Evolutionary conservation across 495 filamentous ascomycete species (phyloP).

Genomic region (Penicillium argentinense): DNA sequence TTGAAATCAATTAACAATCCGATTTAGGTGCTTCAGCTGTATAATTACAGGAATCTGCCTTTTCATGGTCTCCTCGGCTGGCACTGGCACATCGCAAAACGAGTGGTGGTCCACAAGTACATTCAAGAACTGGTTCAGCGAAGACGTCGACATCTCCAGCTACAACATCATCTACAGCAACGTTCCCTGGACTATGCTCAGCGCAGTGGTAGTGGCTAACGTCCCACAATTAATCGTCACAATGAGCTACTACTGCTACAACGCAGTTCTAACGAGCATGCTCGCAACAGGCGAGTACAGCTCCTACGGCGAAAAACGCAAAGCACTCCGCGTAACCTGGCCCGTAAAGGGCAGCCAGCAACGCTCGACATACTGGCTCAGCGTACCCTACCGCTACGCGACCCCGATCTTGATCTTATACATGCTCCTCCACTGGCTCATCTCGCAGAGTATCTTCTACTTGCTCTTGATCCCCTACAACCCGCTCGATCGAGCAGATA

Average conservation of each 20-base stretch:
- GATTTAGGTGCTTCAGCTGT: not conserved
- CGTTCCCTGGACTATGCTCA: not conserved
- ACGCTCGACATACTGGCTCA: constrained; percentile 40
- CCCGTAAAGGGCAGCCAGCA: constrained; percentile 40
- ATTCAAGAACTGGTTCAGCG: constrained; percentile 1
- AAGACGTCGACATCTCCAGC: not conserved
- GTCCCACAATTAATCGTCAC: constrained; percentile 44
- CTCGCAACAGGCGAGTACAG: constrained; percentile 35
- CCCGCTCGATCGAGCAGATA: constrained; percentile 12
- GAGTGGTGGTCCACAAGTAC: not conserved
- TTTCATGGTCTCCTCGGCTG: not conserved
- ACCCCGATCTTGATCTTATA: constrained; percentile 29
- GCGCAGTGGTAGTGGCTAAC: constrained; percentile 32
- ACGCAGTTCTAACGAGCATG: constrained; percentile 43
- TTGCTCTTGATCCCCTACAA: constrained; percentile 19
- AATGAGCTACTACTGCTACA: constrained; percentile 40
- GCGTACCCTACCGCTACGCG: constrained; percentile 40
- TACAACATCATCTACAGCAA: not conserved
- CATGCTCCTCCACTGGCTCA: constrained; percentile 39
- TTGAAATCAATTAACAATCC: not conserved
- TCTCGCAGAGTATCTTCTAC: constrained; percentile 44
- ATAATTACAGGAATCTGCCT: not conserved
- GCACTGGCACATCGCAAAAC: not conserved
- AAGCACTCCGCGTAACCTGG: constrained; percentile 46
- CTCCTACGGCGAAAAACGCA: constrained; percentile 25